A percentile compares a stretch with the other conserved stretches of the same genome.
Conservation (phyloP, 2,329 filamentous ascomycete species). For the Magnaporthiopsis poae region DNA sequence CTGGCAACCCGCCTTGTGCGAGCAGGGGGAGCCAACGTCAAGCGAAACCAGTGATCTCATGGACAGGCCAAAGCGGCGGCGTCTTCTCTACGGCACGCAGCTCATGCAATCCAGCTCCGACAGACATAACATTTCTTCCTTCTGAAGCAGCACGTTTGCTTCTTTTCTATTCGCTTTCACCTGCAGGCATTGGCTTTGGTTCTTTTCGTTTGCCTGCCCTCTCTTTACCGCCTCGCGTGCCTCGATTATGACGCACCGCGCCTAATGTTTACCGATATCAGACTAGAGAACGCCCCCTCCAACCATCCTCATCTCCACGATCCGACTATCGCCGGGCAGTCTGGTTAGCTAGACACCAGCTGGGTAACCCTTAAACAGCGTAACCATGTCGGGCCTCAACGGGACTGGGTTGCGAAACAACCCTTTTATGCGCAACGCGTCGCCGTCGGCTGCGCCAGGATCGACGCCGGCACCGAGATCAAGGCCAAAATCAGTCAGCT, state of each 20-base stretch:
- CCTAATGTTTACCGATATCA: neutral
- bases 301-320: neutral
- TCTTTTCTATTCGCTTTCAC: neutral
- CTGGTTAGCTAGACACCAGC: neutral
- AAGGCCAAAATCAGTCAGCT: slow-evolving; percentile 67
- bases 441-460: slow-evolving; percentile 51
- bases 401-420: slow-evolving; percentile 54
- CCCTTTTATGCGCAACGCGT: slow-evolving; percentile 63
- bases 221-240: neutral
- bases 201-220: neutral
- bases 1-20: slow-evolving; percentile 7
- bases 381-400: slow-evolving; percentile 5
- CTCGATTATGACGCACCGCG: neutral
- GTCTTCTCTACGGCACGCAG: neutral
- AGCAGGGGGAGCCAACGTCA: neutral
- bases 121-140: neutral
- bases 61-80: neutral
- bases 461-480: slow-evolving; percentile 30
- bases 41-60: slow-evolving; percentile 5
- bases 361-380: neutral
- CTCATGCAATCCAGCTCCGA: neutral
- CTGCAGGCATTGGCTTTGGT: neutral
- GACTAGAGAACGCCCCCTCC: neutral
- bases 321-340: neutral
- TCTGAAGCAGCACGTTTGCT: neutral